phyloP scores from a whole-genome alignment of 257 asterid genomes.

The Petunia secreta region DNA sequence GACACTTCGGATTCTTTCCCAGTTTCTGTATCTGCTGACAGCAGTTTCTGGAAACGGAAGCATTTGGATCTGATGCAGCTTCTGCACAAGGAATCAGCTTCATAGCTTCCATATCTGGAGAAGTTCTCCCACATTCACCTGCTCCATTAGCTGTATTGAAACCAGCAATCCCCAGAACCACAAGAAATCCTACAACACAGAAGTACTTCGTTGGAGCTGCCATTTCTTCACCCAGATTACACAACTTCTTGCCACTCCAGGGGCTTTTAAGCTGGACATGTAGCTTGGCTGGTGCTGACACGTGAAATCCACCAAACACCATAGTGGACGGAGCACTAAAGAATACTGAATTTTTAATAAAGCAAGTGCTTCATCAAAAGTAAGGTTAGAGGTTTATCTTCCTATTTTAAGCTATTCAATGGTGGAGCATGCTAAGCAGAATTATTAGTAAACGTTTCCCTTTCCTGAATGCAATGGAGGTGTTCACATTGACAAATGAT shows the following conservation, averaged over 20 bases:
- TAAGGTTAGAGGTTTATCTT: background rate
- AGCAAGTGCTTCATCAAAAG: background rate
- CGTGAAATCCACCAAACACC: constrained; percentile 35
- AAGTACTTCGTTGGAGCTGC: constrained; percentile 32
- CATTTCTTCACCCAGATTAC: constrained; percentile 24
- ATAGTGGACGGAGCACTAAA: constrained; percentile 47
- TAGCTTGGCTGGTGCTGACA: constrained; percentile 28
- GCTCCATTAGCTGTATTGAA: constrained; percentile 32
- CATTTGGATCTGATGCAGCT: constrained; percentile 42
- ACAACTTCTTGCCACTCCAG: background rate
- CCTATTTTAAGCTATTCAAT: constrained; percentile 10
- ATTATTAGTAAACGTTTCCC: too few relatives aligned
- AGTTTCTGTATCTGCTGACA: constrained; percentile 47
- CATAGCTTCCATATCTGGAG: constrained; percentile 53
- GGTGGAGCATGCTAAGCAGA: background rate
- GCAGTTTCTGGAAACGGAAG: constrained; percentile 41
- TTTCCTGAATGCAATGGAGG: constrained; percentile 4
- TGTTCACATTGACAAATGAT: constrained; percentile 19
- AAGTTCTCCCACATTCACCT: constrained; percentile 53
- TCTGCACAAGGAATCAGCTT: constrained; percentile 57
- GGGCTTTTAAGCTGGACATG: constrained; percentile 37
- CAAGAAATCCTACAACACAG: constrained; percentile 31
- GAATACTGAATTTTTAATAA: constrained; percentile 12
- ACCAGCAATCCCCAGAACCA: background rate
- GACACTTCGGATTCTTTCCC: constrained; percentile 49